Evolutionary conservation across 1,284 basidiomycete species (phyloP), one percentile per base, ranked within the genome.

Genomic region (Leccinum brunneo-olivaceum): DNA sequence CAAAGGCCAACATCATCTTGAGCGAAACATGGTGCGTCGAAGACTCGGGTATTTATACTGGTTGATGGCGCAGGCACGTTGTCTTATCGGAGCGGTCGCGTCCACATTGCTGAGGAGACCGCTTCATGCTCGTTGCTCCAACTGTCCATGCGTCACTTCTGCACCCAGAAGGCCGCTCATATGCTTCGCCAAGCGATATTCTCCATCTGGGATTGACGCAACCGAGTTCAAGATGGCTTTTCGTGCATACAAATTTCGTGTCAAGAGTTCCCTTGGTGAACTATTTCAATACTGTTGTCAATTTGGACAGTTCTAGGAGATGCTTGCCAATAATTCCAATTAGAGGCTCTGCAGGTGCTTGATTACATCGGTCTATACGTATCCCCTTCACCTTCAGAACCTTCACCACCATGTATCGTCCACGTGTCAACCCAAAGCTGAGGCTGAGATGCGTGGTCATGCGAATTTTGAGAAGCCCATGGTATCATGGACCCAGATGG

Each of bases 351-450:
- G 49, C 12, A 20, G 25, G 39, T 33, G 34, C 27, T 34, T 43
- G 42, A 48, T 43, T 60, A 64, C 55, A 51, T 58, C 16, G 53
- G 48, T 43, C 49, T 55, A 48, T 64, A 59, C 7, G 45, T 48
- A 51, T 57, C 45, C 35, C 42, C 58, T 41, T 54, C 48, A 38
- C 41, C 34, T 23, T 52, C 44, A 30, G 48, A 41, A 20, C 48
- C 50, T 39, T 50, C 37, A 19, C 44, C 41, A 39, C 43, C 48
- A 19, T 58, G 60, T 45, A 52, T 50, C 25, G 58, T 55, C 65
- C 65, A 66, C 39, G 57, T 52, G 44, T 62, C 53, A 37, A 33
- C 52, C 61, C 57, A 63, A 41, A 52, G 44, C 16, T 48, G 45
- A 9, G 45, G 27, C 8, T 37, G 44, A 35, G 45, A 30, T 10